Evolutionary conservation across 78 protist species (phyloP).

Genomic region (Dictyostelium capitatum): DNA sequence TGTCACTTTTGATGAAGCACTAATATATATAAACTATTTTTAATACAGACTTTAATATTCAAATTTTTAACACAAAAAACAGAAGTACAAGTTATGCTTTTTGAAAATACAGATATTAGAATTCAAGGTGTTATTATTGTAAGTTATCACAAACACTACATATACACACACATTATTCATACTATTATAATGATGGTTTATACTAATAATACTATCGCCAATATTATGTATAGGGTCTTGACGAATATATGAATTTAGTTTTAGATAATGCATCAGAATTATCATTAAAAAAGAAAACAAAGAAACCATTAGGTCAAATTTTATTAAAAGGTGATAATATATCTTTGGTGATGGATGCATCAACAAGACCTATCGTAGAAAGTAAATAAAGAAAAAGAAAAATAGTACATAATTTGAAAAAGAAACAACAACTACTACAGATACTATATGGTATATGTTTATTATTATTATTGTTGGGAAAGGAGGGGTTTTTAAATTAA

Average conservation of each 20-base stretch:
- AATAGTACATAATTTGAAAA: neutral
- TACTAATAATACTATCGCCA: neutral
- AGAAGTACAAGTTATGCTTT: constrained; percentile 90
- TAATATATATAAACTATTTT: neutral
- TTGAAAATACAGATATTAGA: constrained; percentile 89
- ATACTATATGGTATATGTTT: neutral
- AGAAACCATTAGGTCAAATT: constrained; percentile 90
- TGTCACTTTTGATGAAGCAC: too few species aligned
- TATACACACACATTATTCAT: neutral
- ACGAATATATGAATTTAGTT: constrained; percentile 98
- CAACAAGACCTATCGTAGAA: constrained; percentile 11
- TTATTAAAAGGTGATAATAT: constrained; percentile 97
- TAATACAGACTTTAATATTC: constrained; percentile 6
- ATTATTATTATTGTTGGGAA: too few species aligned
- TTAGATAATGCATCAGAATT: constrained; percentile 96
- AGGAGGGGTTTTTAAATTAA: too few species aligned
- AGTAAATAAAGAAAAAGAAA: neutral
- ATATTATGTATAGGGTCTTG: too few species aligned
- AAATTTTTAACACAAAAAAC: constrained; percentile 83
- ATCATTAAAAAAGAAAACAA: constrained; percentile 88
- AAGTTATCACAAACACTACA: constrained; percentile 8
- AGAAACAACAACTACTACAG: neutral
- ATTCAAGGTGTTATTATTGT: constrained; percentile 94
- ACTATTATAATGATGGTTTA: neutral
- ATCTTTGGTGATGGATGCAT: constrained; percentile 87